Evolutionary conservation across 2,329 filamentous ascomycete species (phyloP).

Genomic region (Trichoderma sp.): DNA sequence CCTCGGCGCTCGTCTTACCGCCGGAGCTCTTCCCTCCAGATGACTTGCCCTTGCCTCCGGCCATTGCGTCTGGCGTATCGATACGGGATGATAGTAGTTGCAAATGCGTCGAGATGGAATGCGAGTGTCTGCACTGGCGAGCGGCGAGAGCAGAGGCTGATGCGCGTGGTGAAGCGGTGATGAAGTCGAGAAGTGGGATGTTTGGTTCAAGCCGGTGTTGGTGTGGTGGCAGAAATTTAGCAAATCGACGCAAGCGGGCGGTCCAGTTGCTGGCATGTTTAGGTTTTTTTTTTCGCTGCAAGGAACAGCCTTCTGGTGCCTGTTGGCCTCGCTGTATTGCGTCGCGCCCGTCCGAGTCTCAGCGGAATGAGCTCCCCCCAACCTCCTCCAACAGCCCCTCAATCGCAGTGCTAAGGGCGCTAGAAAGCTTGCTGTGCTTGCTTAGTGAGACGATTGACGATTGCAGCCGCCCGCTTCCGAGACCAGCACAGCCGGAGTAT

Average conservation of each 20-base stretch:
- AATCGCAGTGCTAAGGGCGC: neutral
- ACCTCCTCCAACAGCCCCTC: slow-evolving; percentile 2
- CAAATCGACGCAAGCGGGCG: slow-evolving; percentile 19
- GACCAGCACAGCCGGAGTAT: neutral
- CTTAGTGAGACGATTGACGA: neutral
- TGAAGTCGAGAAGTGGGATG: slow-evolving; percentile 17
- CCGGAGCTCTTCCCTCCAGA: slow-evolving; percentile 84
- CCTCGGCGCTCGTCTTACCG: slow-evolving; percentile 67
- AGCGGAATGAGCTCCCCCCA: slow-evolving; percentile 7
- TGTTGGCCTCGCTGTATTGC: neutral
- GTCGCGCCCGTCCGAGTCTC: neutral
- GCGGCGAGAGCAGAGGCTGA: slow-evolving; percentile 3
- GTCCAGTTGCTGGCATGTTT: slow-evolving; percentile 23
- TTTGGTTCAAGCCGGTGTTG: slow-evolving; percentile 13
- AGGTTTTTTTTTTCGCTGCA: slow-evolving; percentile 16
- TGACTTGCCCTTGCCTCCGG: slow-evolving; percentile 93
- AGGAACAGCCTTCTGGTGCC: slow-evolving; percentile 18
- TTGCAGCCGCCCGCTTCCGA: neutral
- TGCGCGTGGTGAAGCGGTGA: slow-evolving; percentile 13
- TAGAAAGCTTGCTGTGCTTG: neutral
- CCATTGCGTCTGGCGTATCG: slow-evolving; percentile 45
- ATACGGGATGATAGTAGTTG: neutral
- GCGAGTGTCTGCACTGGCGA: slow-evolving; percentile 7
- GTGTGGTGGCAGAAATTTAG: slow-evolving; percentile 27
- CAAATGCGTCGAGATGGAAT: neutral